phyloP scores from a whole-genome alignment of 2,329 filamentous ascomycete species.

The Pseudogymnoascus sp. region DNA sequence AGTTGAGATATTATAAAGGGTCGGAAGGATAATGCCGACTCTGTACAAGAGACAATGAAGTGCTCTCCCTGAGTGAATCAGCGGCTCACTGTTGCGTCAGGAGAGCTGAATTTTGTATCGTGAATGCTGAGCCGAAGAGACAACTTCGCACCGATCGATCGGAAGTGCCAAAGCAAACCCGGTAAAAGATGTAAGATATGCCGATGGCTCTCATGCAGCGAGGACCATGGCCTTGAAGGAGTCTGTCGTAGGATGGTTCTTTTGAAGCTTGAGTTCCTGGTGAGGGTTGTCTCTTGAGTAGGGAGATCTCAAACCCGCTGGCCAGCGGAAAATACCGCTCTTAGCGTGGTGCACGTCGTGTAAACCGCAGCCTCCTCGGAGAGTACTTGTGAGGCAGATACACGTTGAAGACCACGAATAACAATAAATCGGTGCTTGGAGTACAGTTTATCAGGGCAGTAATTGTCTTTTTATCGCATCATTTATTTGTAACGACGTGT shows the following conservation, averaged over 20 bases:
- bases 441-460: not conserved
- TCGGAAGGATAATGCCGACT: not conserved
- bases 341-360: constrained; percentile 5
- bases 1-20: not conserved
- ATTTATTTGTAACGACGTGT: not conserved
- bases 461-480: not conserved
- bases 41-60: not conserved
- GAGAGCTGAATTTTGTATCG: constrained; percentile 8
- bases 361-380: not conserved
- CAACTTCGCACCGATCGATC: not conserved
- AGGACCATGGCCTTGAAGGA: not conserved
- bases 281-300: constrained; percentile 7
- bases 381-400: not conserved
- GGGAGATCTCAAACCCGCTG: constrained; percentile 11
- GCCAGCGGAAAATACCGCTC: constrained; percentile 9
- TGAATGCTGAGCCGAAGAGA: not conserved
- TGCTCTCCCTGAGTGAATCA: not conserved
- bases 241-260: constrained; percentile 4
- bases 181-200: constrained; percentile 2
- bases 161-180: constrained; percentile 1
- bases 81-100: constrained; percentile 6
- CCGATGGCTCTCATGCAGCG: constrained; percentile 3
- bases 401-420: not conserved
- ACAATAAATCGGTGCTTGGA: not conserved
- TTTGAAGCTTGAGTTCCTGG: constrained; percentile 9